Evolutionary conservation across 2,329 filamentous ascomycete genomes (phyloP), one percentile per base, ranked within the genome.

Genomic region (Emergomyces orientalis): DNA sequence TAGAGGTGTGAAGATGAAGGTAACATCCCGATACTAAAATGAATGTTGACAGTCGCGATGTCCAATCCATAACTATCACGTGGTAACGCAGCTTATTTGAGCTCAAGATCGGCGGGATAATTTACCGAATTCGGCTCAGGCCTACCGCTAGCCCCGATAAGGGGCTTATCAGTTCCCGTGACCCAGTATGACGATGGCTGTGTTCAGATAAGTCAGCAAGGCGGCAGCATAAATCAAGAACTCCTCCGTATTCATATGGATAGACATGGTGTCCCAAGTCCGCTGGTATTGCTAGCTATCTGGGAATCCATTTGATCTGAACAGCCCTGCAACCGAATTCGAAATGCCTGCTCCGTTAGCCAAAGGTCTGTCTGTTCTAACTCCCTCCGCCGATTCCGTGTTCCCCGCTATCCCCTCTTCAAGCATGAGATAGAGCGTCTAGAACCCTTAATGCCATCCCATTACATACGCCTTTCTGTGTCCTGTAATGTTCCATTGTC

Each of bases 291-390:
- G 19, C 37, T 22, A 45, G 25, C 19, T 59, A 30, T 32, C 32
- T 47, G 39, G 11, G 39, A 59, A 32, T 59, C 17, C 11, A 25
- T 45, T 30, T 45, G 3, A 19, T 59, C 41, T 47, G 25, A 59
- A 59, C 8, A 59, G 22, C 3, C 17, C 54, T 27, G 19, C 14
- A 57, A 41, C 30, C 9, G 51, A 43, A 39, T 61, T 66, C 67
- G 73, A 60, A 30, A 80, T 80, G 78, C 76, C 78, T 62, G 76
- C 77, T 60, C 78, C 78, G 52, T 69, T 80, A 67, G 78, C 78
- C 55, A 80, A 79, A 77, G 78, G 79, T 80, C 65, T 67, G 75
- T 70, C 59, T 27, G 27, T 27, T 62, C 59, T 56, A 22, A 27
- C 32, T 51, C 57, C 51, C 51, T 11, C 60, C 17, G 7, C 32